Evolutionary conservation across 225 moss, liverwort and hornwort genomes (phyloP), one percentile per base, ranked within the genome.

Genomic region (Physcomitrellopsis africana): DNA sequence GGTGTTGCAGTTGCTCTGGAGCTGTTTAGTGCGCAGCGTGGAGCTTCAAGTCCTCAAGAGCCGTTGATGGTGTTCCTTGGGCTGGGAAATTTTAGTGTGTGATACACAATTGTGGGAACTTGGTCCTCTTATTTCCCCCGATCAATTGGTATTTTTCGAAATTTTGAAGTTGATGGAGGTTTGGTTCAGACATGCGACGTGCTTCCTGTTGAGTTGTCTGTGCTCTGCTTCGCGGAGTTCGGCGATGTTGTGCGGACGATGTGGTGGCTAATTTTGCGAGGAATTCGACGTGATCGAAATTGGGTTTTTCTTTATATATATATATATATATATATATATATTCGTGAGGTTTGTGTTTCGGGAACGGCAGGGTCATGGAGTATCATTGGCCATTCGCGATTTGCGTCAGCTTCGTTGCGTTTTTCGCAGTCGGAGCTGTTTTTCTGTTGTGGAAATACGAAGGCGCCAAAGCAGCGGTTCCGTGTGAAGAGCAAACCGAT

Each of bases 331-430:
- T n/a, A n/a, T n/a, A n/a, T n/a, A n/a, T n/a, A n/a, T 49, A 37
- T 19, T 56, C 32, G 1, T 37, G 32, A 37, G 7, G 7, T 37
- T 37, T 37, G 32, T 37, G 7, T 37, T 37, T 37, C 32, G 32
- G 4, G 32, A 37, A 37, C 32, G 32, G 32, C 4, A 70, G 69
- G 60, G 70, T 37, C 45, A 88, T 90, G 89, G 86, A 84, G 80
- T 86, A 84, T 44, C 63, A 75, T 67, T 90, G 87, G 89, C 89
- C 89, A 1, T 85, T 87, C 46, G 80, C 81, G 72, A 54, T 77
- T 55, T 90, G 89, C 64, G 51, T 87, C 44, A 32, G 41, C 23
- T 48, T 81, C 5, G 76, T 90, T 23, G 52, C 73, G 10, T 76
- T 47, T 48, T 90, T 85, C 60, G 27, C 76, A 11, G 44, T 77